Evolutionary conservation across 257 asterid genomes (phyloP), one percentile per base, ranked within the genome.

Genomic region (Anisodus tanguticus): DNA sequence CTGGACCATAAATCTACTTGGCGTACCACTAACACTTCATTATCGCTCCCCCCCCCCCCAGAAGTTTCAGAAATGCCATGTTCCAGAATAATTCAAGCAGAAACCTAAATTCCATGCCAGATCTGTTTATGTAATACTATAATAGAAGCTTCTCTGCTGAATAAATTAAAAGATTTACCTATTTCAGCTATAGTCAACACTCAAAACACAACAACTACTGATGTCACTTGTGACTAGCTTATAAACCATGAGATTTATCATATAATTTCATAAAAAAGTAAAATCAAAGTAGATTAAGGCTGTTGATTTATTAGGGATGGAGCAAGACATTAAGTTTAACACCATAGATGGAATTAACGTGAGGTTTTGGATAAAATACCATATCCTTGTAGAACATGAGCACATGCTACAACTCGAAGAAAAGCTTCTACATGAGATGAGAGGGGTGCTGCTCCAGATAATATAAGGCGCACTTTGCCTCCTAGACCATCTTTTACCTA

Each of bases 381-480:
- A 70, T 97, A 97, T 93, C 99, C 99, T 87, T 97, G 99, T 85
- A 95, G 98, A 84, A 95, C 98, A 84, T 92, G 89, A 87, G 93
- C 79, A 76, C 99, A 88, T 82, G 98, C 83, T 35, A 95, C 98
- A 45, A 97, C 97, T 88, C 97, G 89, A 80, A 97, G 88, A 91
- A 69, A 97, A 88, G 93, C 97, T 86, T 97, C 99, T 47, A 97
- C 96, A 68, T 97, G 98, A 57, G 97, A 86, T 84, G 99, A 95
- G 85, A 97, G 98, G 67, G 99, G 99, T 82, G 99, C 99, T 85
- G 98, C 99, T 85, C 98, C 99, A 45, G 98, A 97, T 91, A 97
- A 87, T 84, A 97, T 95, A 86, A 95, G 85, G 60, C 99, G 90
- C 26, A 97, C 99, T 6, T 87, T 90, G 78, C 99, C 98, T 59